A percentile compares a stretch with the other conserved stretches of the same genome.
phyloP scores from a whole-genome alignment of 2,329 filamentous ascomycete species.

The Mycocentrospora acerina region DNA sequence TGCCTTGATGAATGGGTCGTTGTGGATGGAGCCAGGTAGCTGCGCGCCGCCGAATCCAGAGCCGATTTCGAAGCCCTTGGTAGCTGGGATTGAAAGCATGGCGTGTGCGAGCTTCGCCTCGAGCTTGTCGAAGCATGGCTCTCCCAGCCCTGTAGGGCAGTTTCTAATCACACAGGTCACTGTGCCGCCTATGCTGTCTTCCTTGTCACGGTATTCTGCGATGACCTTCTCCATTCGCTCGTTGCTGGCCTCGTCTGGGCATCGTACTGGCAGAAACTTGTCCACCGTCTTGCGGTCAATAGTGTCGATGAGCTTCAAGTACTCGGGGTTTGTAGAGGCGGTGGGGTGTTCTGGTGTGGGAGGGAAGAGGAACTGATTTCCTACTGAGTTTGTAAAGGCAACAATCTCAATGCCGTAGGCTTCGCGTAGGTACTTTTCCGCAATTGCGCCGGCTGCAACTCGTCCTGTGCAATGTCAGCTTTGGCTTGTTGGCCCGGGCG shows the following conservation, averaged over 20 bases:
- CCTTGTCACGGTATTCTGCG: slow-evolving; percentile 71
- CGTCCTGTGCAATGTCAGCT: slow-evolving; percentile 55
- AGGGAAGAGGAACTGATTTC: slow-evolving; percentile 74
- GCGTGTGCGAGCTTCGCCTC: slow-evolving; percentile 89
- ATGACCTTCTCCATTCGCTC: slow-evolving; percentile 78
- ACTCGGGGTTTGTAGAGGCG: slow-evolving; percentile 73
- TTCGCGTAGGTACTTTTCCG: slow-evolving; percentile 84
- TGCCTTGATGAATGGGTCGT: slow-evolving; percentile 77
- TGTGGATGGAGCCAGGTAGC: slow-evolving; percentile 85
- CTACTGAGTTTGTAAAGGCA: slow-evolving; percentile 85
- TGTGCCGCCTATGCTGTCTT: slow-evolving; percentile 91
- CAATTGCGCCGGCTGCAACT: slow-evolving; percentile 88
- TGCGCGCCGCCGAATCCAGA: slow-evolving; percentile 88
- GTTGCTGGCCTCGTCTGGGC: slow-evolving; percentile 68
- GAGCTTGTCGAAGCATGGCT: slow-evolving; percentile 94
- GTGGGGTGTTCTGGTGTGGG: slow-evolving; percentile 65
- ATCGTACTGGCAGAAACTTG: slow-evolving; percentile 80
- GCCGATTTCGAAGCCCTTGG: slow-evolving; percentile 94
- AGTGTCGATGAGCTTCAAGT: slow-evolving; percentile 70
- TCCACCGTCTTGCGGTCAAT: slow-evolving; percentile 79
- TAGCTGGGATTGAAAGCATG: slow-evolving; percentile 93
- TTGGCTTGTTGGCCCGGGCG: background rate
- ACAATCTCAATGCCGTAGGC: slow-evolving; percentile 88
- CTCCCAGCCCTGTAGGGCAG: slow-evolving; percentile 80
- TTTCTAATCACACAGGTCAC: slow-evolving; percentile 93